A percentile compares a stretch with the other conserved stretches of the same genome.
These are phyloP conservation scores for Geum urbanum DNA, from an alignment of 306 rosid species.

Conservation along the genomic window DNA sequence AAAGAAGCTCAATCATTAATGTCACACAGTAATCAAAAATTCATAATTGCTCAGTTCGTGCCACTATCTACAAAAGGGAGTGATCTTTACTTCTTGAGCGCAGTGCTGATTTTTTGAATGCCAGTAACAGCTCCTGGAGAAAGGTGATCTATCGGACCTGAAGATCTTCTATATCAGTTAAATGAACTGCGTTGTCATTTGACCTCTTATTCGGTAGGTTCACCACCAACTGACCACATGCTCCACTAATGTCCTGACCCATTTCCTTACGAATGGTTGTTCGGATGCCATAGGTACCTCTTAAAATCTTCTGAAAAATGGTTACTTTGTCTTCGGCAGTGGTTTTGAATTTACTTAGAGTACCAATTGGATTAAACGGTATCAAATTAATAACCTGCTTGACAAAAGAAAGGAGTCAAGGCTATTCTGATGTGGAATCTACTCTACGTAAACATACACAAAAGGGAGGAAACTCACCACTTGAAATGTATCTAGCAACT, in stretches of 20 bases:
- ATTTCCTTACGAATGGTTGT: slow-evolving; percentile 86
- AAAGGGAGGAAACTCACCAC: slow-evolving; percentile 53
- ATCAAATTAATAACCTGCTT: slow-evolving; percentile 87
- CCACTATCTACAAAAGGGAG: no score
- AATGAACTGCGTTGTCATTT: slow-evolving; percentile 32
- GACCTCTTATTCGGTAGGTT: slow-evolving; percentile 48
- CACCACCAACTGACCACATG: slow-evolving; percentile 95
- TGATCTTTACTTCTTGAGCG: neutral
- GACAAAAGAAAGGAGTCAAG: slow-evolving; percentile 20
- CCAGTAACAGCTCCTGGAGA: neutral
- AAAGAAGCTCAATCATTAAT: no score
- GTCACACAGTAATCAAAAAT: no score
- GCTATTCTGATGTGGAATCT: neutral
- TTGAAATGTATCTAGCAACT: slow-evolving; percentile 72
- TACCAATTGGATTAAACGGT: slow-evolving; percentile 92
- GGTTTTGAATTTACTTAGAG: slow-evolving; percentile 67
- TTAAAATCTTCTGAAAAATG: slow-evolving; percentile 66
- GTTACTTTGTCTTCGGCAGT: slow-evolving; percentile 63
- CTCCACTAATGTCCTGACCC: slow-evolving; percentile 98
- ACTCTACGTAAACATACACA: neutral
- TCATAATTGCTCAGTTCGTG: no score
- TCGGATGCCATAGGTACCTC: slow-evolving; percentile 74
- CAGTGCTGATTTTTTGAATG: neutral
- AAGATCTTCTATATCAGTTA: slow-evolving; percentile 92
- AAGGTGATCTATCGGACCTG: slow-evolving; percentile 21